A percentile compares a stretch with the other conserved stretches of the same genome.
These are phyloP conservation scores for Micractinium conductrix DNA, from an alignment of 139 green algal species.

Conservation along the genomic window DNA sequence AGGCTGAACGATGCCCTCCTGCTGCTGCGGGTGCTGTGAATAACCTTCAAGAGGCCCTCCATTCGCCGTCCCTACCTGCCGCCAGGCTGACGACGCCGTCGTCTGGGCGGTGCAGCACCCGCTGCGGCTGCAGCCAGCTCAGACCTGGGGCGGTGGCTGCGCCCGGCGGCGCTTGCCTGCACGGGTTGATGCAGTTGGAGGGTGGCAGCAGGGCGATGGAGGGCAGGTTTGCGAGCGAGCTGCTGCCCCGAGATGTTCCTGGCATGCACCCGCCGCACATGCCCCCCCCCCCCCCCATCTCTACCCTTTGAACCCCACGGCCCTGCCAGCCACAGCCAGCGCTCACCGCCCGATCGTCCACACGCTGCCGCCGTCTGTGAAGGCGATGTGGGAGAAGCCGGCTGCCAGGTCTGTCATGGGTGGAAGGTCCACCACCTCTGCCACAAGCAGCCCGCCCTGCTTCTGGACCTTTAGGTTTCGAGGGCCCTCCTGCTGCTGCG, in stretches of 20 bases:
- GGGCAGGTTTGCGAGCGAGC: neutral
- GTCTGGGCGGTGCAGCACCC: slow-evolving; percentile 47
- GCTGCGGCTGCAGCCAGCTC: slow-evolving; percentile 33
- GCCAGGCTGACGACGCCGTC: slow-evolving; percentile 42
- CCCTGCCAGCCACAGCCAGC: neutral
- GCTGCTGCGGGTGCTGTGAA: no score
- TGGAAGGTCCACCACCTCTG: slow-evolving; percentile 53
- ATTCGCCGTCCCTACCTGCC: no score
- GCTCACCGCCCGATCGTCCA: slow-evolving; percentile 59
- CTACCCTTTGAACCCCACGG: neutral
- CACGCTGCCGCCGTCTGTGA: slow-evolving; percentile 66
- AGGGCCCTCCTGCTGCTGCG: slow-evolving; percentile 7
- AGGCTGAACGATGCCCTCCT: no score
- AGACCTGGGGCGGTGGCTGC: neutral
- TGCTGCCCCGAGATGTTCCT: neutral
- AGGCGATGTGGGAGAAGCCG: slow-evolving; percentile 59
- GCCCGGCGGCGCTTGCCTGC: neutral
- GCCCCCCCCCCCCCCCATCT: neutral
- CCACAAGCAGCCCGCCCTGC: slow-evolving; percentile 35
- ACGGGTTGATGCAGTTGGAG: neutral
- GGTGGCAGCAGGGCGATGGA: neutral
- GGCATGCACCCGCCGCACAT: neutral
- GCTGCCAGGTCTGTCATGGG: slow-evolving; percentile 62
- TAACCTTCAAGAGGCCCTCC: no score
- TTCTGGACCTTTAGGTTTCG: slow-evolving; percentile 1